Base-by-base conservation (phyloP, 805 yeast genomes). In the Yarrowia sp. region DNA sequence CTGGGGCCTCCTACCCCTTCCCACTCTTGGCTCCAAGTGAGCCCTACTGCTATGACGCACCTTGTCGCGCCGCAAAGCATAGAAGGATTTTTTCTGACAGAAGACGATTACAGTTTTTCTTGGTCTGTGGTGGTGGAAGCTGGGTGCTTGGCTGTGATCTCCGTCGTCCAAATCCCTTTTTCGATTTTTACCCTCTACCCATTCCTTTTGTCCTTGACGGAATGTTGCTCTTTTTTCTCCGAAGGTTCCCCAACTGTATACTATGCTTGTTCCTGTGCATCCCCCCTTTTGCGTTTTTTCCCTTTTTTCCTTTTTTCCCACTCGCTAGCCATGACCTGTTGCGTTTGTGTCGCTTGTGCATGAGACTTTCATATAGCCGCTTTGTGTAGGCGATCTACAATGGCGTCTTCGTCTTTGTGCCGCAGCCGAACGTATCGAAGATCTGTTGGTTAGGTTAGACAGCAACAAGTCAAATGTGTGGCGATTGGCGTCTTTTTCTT, bases 321-420 rank as follows among this genome's bases (percentile, higher is more conserved):
- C 54, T 48, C 54, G 54, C 54, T 48, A 48, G 54, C 21, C 54
- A 48, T 48, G 54, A 21, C 54, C 54, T 32, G 26, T 48, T 48
- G 54, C 54, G 54, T 48, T 48, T 48, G 16, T 48, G 38, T 32
- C 26, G 38, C 38, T 32, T 14, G 54, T 32, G 54, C 54, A 32
- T 48, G 41, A 51, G 58, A 51, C 58, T 51, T 51, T 51, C 58
- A 51, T 51, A 51, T 51, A 51, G 58, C 58, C 58, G 58, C 58
- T 51, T 51, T 51, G 58, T 51, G 41, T 51, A 26, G 28, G 28
- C 58, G 58, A 51, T 51, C 58, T 33, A 51, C 58, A 51, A 51
- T 51, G 58, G 58, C 41, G 58, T 51, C 58, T 35, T 51, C 32
- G 58, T 33, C 41, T 49, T 49, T 49, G 56, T 48, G 52, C 52